Evolutionary conservation across 805 yeast genomes (phyloP).

Genomic region (Saccharomycopsis selenospora): DNA sequence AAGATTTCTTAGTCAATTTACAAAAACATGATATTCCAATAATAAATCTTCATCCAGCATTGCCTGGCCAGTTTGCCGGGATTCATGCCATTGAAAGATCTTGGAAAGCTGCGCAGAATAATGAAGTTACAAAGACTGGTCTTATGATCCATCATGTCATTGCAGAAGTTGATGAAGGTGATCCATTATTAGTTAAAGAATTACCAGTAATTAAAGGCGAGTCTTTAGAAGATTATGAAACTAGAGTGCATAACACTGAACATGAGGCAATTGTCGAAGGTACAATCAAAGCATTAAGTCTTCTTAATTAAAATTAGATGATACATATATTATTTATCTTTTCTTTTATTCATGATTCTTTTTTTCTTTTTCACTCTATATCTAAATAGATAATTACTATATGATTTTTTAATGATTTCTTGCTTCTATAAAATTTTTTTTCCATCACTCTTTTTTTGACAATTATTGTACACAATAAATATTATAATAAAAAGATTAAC

Average conservation of each 20-base stretch:
- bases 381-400: too few species aligned
- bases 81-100: conserved; percentile 96
- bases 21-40: conserved; percentile 59
- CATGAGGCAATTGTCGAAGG: conserved; percentile 94
- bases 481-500: too few species aligned
- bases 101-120: conserved; percentile 89
- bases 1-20: conserved; percentile 62
- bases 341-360: too few species aligned
- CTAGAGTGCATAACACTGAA: conserved; percentile 74
- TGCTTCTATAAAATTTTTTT: too few species aligned
- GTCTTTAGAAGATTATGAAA: conserved; percentile 70
- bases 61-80: conserved; percentile 96
- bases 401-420: too few species aligned
- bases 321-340: too few species aligned
- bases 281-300: conserved; percentile 49
- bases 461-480: too few species aligned
- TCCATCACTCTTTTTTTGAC: too few species aligned
- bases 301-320: too few species aligned
- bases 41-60: conserved; percentile 92
- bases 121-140: conserved; percentile 71
- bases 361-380: too few species aligned
- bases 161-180: conserved; percentile 90
- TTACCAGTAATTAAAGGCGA: conserved; percentile 66
- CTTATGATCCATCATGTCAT: conserved; percentile 97
- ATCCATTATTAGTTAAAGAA: conserved; percentile 79